Evolutionary conservation across 2,329 filamentous ascomycete genomes (phyloP).

Genomic region (Verticillium nonalfalfae): DNA sequence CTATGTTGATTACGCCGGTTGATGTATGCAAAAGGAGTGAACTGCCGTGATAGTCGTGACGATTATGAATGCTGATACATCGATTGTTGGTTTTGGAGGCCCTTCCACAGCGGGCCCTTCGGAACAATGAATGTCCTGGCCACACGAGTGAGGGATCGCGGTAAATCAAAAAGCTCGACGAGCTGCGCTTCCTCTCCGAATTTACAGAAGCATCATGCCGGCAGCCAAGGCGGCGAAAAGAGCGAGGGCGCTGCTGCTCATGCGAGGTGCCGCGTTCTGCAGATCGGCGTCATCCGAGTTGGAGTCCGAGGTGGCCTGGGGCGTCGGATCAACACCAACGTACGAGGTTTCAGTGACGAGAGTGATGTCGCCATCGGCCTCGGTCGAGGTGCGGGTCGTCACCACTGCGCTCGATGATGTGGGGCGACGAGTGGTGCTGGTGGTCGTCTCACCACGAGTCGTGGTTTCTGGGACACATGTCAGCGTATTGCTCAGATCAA

Average conservation of each 20-base stretch:
- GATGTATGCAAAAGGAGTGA: not conserved
- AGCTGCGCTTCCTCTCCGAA: not conserved
- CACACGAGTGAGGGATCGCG: not conserved
- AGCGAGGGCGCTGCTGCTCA: constrained; percentile 11
- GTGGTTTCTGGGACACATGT: not conserved
- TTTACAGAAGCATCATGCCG: constrained; percentile 6
- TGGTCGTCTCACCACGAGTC: constrained; percentile 1
- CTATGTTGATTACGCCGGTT: not conserved
- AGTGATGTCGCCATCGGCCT: constrained; percentile 34
- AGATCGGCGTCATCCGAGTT: constrained; percentile 21
- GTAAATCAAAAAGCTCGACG: not conserved
- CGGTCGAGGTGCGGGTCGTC: constrained; percentile 38
- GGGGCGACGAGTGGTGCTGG: constrained; percentile 17
- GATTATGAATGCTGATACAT: not conserved
- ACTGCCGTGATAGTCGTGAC: not conserved
- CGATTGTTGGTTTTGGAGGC: not conserved
- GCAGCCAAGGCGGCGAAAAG: constrained; percentile 18
- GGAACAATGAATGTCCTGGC: not conserved
- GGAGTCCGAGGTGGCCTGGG: constrained; percentile 17
- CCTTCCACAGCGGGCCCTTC: not conserved
- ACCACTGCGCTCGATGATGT: constrained; percentile 29
- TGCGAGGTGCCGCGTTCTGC: constrained; percentile 26
- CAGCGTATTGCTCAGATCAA: not conserved
- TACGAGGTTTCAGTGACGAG: constrained; percentile 43
- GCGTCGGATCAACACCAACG: constrained; percentile 34